phyloP scores from a whole-genome alignment of 805 yeast genomes.

The Maudiozyma bulderi region DNA sequence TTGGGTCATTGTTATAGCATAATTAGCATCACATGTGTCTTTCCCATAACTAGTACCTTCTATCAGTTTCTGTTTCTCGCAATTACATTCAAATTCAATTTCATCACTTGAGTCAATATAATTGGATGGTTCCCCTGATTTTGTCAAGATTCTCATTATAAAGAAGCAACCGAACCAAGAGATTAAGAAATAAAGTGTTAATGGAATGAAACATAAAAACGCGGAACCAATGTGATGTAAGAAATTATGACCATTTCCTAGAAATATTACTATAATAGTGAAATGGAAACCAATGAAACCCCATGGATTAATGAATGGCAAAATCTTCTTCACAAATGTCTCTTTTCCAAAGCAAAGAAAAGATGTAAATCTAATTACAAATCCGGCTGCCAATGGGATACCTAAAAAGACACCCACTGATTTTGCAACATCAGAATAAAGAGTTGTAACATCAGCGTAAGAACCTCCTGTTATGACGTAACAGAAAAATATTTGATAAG shows the following conservation, averaged over 20 bases:
- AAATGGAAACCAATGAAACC: conserved; percentile 44
- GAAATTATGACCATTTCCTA: conserved; percentile 40
- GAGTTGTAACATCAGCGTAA: conserved; percentile 3
- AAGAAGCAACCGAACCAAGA: conserved; percentile 40
- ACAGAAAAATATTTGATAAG: conserved; percentile 40
- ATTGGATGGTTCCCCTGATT: background rate
- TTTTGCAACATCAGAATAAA: conserved; percentile 36
- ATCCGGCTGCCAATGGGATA: conserved; percentile 40
- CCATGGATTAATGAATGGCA: conserved; percentile 40
- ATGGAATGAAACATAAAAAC: conserved; percentile 41
- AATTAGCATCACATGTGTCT: conserved; percentile 32
- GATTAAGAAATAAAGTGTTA: conserved; percentile 38
- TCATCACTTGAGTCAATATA: background rate
- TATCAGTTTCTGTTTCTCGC: conserved; percentile 27
- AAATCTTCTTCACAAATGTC: conserved; percentile 28
- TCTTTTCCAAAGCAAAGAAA: conserved; percentile 24
- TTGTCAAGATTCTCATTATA: conserved; percentile 26
- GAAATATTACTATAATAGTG: conserved; percentile 43
- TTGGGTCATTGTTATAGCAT: conserved; percentile 38
- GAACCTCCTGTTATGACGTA: conserved; percentile 31
- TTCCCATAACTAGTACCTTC: conserved; percentile 18
- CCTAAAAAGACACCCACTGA: conserved; percentile 47
- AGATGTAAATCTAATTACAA: conserved; percentile 32
- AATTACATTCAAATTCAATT: conserved; percentile 29
- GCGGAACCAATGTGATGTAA: conserved; percentile 41